Evolutionary conservation across 1,139 yeast genomes (phyloP), one percentile per base, ranked within the genome.

Genomic region (Taphrina communis): DNA sequence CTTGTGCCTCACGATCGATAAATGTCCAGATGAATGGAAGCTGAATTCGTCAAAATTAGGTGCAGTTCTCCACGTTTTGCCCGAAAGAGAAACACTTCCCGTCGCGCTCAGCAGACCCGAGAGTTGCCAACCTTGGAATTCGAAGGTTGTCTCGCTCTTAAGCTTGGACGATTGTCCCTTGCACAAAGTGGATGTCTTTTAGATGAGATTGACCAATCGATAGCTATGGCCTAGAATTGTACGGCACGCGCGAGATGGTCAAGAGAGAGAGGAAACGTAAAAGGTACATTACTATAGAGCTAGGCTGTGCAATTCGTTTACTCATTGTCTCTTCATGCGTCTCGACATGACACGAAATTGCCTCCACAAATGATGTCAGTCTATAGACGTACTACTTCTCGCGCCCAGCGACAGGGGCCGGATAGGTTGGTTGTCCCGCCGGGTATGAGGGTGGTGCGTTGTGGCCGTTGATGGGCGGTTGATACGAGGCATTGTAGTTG

Each of bases 391-490:
- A 44, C 17, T 41, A 58, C 62, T 58, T 58, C 9, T 58, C 62
- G 7, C 62, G 38, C 1, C 38, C 38, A 6, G 53, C 52, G 7
- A 35, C 62, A 6, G 42, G 42, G 5, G 38, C 62, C 1, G 62
- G 62, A 36, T 58, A 58, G 25, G 53, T 44, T 2, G 62, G 62
- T 17, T 17, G 39, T 1, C 25, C 35, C 21, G 25, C 41, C 1
- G 62, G 62, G 44, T 58, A 58, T 9, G 51, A 31, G 9, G 62
- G 62, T 6, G 62, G 62, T 6, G 53, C 53, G 25, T 35, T n/a
- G 60, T 56, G 36, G 8, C 38, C 50, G 8, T 38, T 21, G 50
- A 21, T 25, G 12, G 41, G 42, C 9, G 58, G 42, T 44, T 35
- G 58, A 19, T 56, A 56, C 14, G 46, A 11, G 17, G 52, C 9